These are phyloP conservation scores for Diddensiella santjacobensis DNA, from an alignment of 805 yeast genomes.

Conservation along the genomic window DNA sequence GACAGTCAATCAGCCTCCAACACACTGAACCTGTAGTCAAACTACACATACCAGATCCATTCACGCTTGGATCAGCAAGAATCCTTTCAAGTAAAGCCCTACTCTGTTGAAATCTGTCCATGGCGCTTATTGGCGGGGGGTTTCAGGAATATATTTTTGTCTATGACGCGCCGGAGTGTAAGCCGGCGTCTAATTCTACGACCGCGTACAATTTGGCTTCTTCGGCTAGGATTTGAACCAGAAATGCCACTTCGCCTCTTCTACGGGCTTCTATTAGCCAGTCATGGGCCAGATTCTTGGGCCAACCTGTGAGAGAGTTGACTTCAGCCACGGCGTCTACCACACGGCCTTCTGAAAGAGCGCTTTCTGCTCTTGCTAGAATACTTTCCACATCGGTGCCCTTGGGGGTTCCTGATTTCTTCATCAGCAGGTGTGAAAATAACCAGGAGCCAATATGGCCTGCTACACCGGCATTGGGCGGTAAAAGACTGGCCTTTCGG, in stretches of 20 bases:
- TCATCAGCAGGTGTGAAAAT: conserved; percentile 69
- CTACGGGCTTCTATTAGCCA: conserved; percentile 90
- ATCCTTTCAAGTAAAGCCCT: too few relatives aligned
- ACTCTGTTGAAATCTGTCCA: too few relatives aligned
- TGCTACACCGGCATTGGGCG: conserved; percentile 92
- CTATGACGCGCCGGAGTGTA: too few relatives aligned
- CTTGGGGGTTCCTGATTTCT: conserved; percentile 72
- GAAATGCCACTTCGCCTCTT: conserved; percentile 81
- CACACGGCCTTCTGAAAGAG: conserved; percentile 69
- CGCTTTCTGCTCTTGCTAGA: conserved; percentile 76
- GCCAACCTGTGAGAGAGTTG: conserved; percentile 86
- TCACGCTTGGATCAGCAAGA: too few relatives aligned
- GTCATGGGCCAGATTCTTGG: conserved; percentile 81
- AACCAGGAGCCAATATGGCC: conserved; percentile 82
- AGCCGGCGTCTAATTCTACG: too few relatives aligned
- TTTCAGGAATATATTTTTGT: too few relatives aligned
- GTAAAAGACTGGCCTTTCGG: conserved; percentile 81
- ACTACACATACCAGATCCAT: too few relatives aligned
- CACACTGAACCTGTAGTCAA: too few relatives aligned
- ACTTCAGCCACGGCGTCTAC: conserved; percentile 91
- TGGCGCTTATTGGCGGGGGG: too few relatives aligned
- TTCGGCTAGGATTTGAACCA: conserved; percentile 47
- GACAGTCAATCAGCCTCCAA: background rate
- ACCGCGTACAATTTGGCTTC: conserved; percentile 29
- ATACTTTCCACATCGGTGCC: conserved; percentile 88